Evolutionary conservation across 257 asterid species (phyloP).

Genomic region (Solanum sejunctum): DNA sequence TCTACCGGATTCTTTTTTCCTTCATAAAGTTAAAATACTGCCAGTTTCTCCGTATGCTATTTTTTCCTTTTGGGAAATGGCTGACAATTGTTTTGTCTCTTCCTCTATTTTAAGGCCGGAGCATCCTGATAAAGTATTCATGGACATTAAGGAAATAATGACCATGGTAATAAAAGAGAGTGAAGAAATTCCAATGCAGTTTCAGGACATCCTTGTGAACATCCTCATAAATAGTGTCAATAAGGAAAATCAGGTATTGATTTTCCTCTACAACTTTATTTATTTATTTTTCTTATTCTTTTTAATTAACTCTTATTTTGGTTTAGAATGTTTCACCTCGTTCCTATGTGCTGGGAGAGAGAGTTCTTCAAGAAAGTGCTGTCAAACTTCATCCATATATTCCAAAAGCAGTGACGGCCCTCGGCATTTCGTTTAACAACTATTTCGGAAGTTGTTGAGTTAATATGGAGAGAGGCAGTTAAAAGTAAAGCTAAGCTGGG

Average conservation of each 20-base stretch:
- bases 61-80: background rate
- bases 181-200: slow-evolving; percentile 33
- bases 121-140: slow-evolving; percentile 24
- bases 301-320: background rate
- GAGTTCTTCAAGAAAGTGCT: background rate
- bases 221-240: slow-evolving; percentile 42
- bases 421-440: background rate
- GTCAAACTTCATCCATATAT: background rate
- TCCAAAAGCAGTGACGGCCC: background rate
- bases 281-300: background rate
- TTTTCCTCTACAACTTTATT: background rate
- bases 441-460: slow-evolving; percentile 3
- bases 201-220: slow-evolving; percentile 7
- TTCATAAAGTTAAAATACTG: background rate
- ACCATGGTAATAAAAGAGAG: slow-evolving; percentile 35
- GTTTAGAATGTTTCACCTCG: slow-evolving; percentile 6
- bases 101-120: slow-evolving; percentile 20
- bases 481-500: background rate
- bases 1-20: background rate
- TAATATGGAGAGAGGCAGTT: background rate
- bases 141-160: slow-evolving; percentile 38
- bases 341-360: slow-evolving; percentile 7
- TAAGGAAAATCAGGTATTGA: slow-evolving; percentile 27
- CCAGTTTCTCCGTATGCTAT: background rate
- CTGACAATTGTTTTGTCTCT: background rate